Evolutionary conservation across 2,329 filamentous ascomycete genomes (phyloP), one percentile per base, ranked within the genome.

Genomic region (Paracamarosporium sp.): DNA sequence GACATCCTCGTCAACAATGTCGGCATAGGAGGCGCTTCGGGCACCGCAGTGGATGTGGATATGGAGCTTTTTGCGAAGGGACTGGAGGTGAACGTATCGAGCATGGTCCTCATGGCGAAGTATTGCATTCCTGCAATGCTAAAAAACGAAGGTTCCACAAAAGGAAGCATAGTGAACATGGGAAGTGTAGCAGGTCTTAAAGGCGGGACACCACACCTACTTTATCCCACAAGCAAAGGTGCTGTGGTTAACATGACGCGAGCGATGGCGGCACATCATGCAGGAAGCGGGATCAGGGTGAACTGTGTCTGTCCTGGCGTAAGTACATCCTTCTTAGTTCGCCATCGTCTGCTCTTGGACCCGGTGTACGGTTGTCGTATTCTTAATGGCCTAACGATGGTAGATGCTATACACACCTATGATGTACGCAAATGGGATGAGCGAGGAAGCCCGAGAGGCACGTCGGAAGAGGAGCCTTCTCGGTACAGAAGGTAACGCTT

Each of bases 1-100:
- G 86, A 90, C 64, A 86, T 90, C 40, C 75, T 90, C 0, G 77
- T 90, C 33, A 90, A 90, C 66, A 86, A 86, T 55, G 88, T 90
- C 1, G 88, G 88, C 0, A 77, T 89, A 20, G 79, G 80, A 4
- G 88, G 88, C 0, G 82, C 86, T 0, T 55, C 74, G 1, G 88
- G 88, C 0, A 88, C 84, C 1, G 86, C 87, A 0, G 78, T 85
- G 1, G 83, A 86, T 0, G 83, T 89, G 0, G 85, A 89, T 64
- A 83, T 88, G 78, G 71, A 0, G 77, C 80, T 11, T 90, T n/a
- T 86, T 85, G 78, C 82, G 0, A 79, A 79, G 50, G 81, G 82
- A 0, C 79, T 90, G 53, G 80, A 87, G 43, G 76, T 89, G 45
- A 90, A 90, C 64, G 85, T 90, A 4, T 82, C 81, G 4, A 87